Base-by-base conservation (phyloP, 2,329 filamentous ascomycete species). In the Lecanicillium sp. region DNA sequence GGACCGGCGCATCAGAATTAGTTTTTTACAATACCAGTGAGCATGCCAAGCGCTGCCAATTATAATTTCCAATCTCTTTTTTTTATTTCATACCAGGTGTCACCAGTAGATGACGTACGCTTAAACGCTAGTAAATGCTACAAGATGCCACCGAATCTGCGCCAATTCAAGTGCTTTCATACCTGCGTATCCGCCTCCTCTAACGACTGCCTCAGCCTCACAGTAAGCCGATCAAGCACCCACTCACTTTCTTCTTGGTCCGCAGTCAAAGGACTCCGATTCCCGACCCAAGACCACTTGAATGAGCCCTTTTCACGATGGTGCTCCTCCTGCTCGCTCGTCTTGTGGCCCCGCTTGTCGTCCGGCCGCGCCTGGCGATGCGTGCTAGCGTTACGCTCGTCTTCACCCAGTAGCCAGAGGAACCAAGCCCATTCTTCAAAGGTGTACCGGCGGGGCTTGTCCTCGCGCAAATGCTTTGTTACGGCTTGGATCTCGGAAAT, bases 371-470 rank as follows among this genome's bases (percentile, higher is more conserved):
- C 58, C 41, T 61, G 65, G n/a, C 65, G 55, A 50, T 80, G 76
- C 14, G 60, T 70, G 5, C 62, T 56, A 3, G 71, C 60, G 45
- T 64, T 64, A 39, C 59, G 60, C 51, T 80, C 75, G 52, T 80
- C 74, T 51, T 80, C 75, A 33, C 76, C 76, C n/a, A 94, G 84
- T 22, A 95, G 68, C 16, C 76, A 74, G 7, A 89, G 80, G 49
- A 86, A 92, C 65, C 85, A 85, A 0, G 83, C 83, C 89, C 88
- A 94, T 54, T 94, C 83, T 48, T 88, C 78, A 46, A 88, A 95
- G 0, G 67, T 70, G 55, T 95, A 95, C 38, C 70, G 72, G 40
- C 78, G 79, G 3, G 74, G 70, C 4, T 68, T 59, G 32, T 65
- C 58, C 14, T 74, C 71, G 25, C 84, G 63, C 52, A 92, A 76